A percentile compares a stretch with the other conserved stretches of the same genome.
Evolutionary conservation across 371 early-diverging fungal species (phyloP).

Genomic region (Rhizopus sp.): DNA sequence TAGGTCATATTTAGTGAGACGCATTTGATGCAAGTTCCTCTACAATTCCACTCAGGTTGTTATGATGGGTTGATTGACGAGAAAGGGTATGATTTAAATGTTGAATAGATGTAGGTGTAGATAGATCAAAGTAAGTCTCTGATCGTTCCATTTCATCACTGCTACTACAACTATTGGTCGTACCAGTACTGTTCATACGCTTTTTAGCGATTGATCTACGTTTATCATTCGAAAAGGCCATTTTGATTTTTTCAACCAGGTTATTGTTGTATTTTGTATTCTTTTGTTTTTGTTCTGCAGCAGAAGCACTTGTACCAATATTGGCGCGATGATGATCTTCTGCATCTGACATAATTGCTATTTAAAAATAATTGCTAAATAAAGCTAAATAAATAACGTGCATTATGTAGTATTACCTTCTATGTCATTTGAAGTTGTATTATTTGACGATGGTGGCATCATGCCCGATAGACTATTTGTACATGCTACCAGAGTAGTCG

Average conservation of each 20-base stretch:
- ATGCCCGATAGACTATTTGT: conserved; percentile 26
- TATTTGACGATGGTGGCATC: conserved; percentile 6
- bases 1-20: not conserved
- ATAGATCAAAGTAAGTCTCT: conserved; percentile 10
- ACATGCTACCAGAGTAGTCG: conserved; percentile 24
- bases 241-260: conserved; percentile 41
- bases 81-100: conserved; percentile 18
- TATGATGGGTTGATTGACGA: conserved; percentile 26
- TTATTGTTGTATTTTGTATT: conserved; percentile 8
- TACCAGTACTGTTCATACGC: conserved; percentile 1
- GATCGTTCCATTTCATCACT: conserved; percentile 7
- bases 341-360: conserved; percentile 8
- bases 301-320: conserved; percentile 5
- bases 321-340: conserved; percentile 17
- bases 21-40: conserved; percentile 23
- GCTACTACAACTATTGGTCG: conserved; percentile 6
- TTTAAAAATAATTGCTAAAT: conserved; percentile 3
- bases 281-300: conserved; percentile 2
- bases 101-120: conserved; percentile 18
- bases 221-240: conserved; percentile 37
- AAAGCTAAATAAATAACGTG: not conserved
- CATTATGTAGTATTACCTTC: not conserved
- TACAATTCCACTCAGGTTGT: conserved; percentile 15
- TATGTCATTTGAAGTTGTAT: conserved; percentile 1
- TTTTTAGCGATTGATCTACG: conserved; percentile 8